Evolutionary conservation across 2,329 filamentous ascomycete genomes (phyloP).

Genomic region (Pleurostoma richardsiae): DNA sequence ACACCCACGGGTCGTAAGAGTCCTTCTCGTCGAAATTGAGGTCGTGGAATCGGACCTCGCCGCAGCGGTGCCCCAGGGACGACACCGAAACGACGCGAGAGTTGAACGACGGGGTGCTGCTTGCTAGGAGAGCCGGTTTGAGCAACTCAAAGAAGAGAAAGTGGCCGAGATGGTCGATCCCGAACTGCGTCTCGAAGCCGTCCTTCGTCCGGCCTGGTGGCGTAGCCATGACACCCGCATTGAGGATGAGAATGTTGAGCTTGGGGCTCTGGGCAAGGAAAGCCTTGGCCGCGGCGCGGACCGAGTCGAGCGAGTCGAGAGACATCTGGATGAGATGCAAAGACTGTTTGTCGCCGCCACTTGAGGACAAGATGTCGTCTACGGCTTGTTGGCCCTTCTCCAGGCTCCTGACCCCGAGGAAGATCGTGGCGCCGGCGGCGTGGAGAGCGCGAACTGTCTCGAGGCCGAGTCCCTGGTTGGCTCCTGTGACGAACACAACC

Average conservation of each 20-base stretch:
- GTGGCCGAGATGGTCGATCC: neutral
- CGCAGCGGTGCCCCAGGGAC: conserved; percentile 27
- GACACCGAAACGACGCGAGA: conserved; percentile 33
- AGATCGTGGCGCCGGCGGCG: conserved; percentile 25
- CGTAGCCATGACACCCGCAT: neutral
- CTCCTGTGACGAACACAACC: conserved; percentile 29
- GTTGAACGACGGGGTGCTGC: conserved; percentile 23
- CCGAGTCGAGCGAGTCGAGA: conserved; percentile 17
- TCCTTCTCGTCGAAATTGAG: neutral
- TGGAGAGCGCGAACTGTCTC: conserved; percentile 27
- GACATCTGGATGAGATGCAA: conserved; percentile 27
- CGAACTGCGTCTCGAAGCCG: conserved; percentile 1
- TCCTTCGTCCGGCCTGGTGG: neutral
- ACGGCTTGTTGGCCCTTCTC: conserved; percentile 21
- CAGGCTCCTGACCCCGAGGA: conserved; percentile 24
- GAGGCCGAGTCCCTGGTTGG: conserved; percentile 25
- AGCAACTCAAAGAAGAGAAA: conserved; percentile 13
- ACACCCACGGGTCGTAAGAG: conserved; percentile 11
- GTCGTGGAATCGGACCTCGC: conserved; percentile 1
- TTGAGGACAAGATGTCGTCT: conserved; percentile 6
- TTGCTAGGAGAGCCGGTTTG: conserved; percentile 27
- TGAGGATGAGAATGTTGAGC: neutral
- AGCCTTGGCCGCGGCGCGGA: neutral
- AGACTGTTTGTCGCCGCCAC: conserved; percentile 9
- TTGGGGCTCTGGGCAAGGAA: neutral